A percentile compares a stretch with the other conserved stretches of the same genome.
phyloP scores from a whole-genome alignment of 2,329 filamentous ascomycete species.

The Colletotrichum spaethianum region DNA sequence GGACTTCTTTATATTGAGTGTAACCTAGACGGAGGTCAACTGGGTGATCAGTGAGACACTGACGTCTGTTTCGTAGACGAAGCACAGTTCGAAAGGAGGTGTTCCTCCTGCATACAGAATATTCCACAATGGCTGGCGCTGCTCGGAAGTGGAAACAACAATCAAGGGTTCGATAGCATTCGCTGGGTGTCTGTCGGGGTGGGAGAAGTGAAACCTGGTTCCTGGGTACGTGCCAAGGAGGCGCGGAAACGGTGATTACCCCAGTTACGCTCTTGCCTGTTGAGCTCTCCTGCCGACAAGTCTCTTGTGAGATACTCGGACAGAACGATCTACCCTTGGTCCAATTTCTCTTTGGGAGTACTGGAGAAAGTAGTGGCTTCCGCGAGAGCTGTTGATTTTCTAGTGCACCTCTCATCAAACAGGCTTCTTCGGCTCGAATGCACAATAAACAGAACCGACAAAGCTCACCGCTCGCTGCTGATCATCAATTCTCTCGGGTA shows the following conservation, averaged over 20 bases:
- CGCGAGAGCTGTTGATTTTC: neutral
- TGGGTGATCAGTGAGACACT: neutral
- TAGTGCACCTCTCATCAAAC: neutral
- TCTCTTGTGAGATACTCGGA: neutral
- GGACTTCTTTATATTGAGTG: neutral
- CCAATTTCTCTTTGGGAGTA: neutral
- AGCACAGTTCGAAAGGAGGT: too few relatives aligned
- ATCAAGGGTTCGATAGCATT: neutral
- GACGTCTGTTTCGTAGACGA: too few relatives aligned
- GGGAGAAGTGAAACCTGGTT: neutral
- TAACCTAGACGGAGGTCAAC: too few relatives aligned
- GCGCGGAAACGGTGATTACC: neutral
- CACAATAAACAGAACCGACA: neutral
- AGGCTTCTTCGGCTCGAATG: neutral
- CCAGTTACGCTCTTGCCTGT: neutral
- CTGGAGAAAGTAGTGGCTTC: neutral
- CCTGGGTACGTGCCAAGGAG: neutral
- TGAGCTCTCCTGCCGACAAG: neutral
- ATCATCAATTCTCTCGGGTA: neutral
- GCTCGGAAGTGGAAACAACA: neutral
- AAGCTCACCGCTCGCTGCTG: neutral
- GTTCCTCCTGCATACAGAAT: neutral
- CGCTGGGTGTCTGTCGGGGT: neutral
- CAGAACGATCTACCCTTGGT: neutral
- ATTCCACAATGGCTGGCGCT: neutral